Conservation (phyloP, 768 basidiomycete genomes). For the Chiua virens region DNA sequence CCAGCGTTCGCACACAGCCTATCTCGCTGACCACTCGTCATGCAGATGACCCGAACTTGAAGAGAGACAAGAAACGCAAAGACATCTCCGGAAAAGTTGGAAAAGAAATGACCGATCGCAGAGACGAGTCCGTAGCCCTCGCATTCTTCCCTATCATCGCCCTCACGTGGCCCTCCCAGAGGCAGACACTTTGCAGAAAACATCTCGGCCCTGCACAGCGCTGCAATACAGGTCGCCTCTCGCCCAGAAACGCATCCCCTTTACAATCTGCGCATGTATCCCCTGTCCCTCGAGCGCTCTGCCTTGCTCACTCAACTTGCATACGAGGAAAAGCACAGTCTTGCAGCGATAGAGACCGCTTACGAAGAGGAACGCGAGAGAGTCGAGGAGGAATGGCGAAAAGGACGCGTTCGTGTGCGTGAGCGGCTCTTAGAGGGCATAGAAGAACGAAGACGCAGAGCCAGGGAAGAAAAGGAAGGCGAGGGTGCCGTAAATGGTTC, state of each 20-base stretch:
- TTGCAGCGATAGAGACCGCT: constrained; percentile 64
- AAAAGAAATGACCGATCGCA: constrained; percentile 71
- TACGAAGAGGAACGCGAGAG: constrained; percentile 77
- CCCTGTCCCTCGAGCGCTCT: constrained; percentile 73
- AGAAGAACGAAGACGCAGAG: constrained; percentile 75
- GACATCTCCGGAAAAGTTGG: constrained; percentile 69
- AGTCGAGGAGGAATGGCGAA: constrained; percentile 82
- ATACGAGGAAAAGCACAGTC: constrained; percentile 65
- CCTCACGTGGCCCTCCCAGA: constrained; percentile 35
- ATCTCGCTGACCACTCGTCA: constrained; percentile 30
- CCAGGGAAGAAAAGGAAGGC: constrained; percentile 86
- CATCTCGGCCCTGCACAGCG: constrained; percentile 57
- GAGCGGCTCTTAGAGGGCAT: constrained; percentile 82
- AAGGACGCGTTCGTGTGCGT: constrained; percentile 70
- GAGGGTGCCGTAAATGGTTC: constrained; percentile 74
- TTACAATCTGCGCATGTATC: constrained; percentile 72
- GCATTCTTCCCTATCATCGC: constrained; percentile 1
- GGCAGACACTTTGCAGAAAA: constrained; percentile 62
- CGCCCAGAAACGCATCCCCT: constrained; percentile 64
- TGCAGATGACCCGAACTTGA: constrained; percentile 38
- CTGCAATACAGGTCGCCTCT: constrained; percentile 61
- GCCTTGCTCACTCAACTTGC: constrained; percentile 67
- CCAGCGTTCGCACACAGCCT: constrained; percentile 4
- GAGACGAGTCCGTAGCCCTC: constrained; percentile 63
- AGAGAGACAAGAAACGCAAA: constrained; percentile 67